These are phyloP conservation scores for Botrytis medusae DNA, from an alignment of 2,329 filamentous ascomycete genomes.

Conservation along the genomic window DNA sequence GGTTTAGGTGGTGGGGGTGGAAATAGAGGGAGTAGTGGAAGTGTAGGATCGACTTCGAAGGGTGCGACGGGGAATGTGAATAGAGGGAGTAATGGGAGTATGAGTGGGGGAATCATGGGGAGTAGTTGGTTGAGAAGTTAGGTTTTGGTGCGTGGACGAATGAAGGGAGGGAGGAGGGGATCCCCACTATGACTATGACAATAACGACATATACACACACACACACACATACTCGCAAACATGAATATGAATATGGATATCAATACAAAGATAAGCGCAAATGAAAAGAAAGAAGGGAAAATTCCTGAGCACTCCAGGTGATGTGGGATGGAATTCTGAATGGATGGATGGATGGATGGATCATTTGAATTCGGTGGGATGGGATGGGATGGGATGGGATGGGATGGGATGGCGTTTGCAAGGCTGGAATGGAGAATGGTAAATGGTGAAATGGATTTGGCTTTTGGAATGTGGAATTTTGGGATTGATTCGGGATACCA, in stretches of 20 bases:
- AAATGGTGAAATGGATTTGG: not conserved
- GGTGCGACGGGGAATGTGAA: not conserved
- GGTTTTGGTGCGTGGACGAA: constrained; percentile 21
- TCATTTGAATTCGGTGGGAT: not conserved
- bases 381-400: not conserved
- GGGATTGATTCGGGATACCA: too few relatives aligned
- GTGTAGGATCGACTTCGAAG: constrained; percentile 42
- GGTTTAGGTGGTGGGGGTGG: constrained; percentile 43
- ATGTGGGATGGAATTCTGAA: not conserved
- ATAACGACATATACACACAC: not conserved
- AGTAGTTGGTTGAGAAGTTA: constrained; percentile 55
- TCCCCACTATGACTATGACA: not conserved
- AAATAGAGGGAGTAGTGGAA: constrained; percentile 25
- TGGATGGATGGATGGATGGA: not conserved
- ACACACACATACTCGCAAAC: not conserved
- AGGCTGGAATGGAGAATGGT: not conserved
- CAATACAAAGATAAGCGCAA: not conserved
- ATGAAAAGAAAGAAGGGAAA: not conserved
- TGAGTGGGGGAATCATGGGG: constrained; percentile 44
- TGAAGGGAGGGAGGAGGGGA: not conserved
- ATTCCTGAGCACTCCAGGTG: not conserved
- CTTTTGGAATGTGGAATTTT: too few relatives aligned
- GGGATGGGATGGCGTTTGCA: not conserved
- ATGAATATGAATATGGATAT: not conserved
- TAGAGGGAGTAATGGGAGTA: constrained; percentile 43